These are phyloP conservation scores for Metschnikowia drakensbergensis DNA, from an alignment of 805 yeast species.

Conservation along the genomic window DNA sequence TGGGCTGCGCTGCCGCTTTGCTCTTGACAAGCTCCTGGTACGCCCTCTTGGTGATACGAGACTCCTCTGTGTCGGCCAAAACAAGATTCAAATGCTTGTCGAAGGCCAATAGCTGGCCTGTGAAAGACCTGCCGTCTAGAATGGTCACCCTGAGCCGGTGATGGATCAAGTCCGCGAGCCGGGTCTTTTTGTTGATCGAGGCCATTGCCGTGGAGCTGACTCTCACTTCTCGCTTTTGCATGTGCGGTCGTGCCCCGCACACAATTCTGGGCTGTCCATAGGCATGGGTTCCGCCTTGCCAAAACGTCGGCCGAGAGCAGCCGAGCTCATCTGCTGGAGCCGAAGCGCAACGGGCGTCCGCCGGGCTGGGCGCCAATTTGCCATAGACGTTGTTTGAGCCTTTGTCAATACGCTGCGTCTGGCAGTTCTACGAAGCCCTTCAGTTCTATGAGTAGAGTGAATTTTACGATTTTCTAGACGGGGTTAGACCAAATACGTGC, in stretches of 20 bases:
- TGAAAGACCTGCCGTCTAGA: slow-evolving; percentile 70
- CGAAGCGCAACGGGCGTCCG: no score
- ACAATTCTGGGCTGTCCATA: not conserved
- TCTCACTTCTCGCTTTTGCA: not conserved
- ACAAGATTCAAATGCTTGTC: slow-evolving; percentile 89
- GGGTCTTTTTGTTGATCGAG: slow-evolving; percentile 34
- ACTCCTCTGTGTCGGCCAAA: slow-evolving; percentile 78
- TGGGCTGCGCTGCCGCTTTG: slow-evolving; percentile 24
- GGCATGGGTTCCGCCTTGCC: no score
- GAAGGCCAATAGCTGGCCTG: slow-evolving; percentile 81
- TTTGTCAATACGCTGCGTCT: no score
- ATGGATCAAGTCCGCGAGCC: slow-evolving; percentile 63
- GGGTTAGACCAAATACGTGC: no score
- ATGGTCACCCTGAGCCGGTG: slow-evolving; percentile 71
- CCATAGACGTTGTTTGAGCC: no score
- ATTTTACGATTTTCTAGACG: no score
- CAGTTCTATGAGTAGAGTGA: no score
- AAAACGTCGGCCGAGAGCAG: no score
- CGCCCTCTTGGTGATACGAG: slow-evolving; percentile 66
- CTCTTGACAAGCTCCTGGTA: slow-evolving; percentile 30
- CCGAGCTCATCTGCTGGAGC: no score
- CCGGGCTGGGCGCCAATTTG: no score
- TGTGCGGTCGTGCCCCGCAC: slow-evolving; percentile 1
- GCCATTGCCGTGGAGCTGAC: slow-evolving; percentile 6
- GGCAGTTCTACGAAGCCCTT: no score